Conservation (phyloP, 345 rosid species). For the Linum usitatissimum region DNA sequence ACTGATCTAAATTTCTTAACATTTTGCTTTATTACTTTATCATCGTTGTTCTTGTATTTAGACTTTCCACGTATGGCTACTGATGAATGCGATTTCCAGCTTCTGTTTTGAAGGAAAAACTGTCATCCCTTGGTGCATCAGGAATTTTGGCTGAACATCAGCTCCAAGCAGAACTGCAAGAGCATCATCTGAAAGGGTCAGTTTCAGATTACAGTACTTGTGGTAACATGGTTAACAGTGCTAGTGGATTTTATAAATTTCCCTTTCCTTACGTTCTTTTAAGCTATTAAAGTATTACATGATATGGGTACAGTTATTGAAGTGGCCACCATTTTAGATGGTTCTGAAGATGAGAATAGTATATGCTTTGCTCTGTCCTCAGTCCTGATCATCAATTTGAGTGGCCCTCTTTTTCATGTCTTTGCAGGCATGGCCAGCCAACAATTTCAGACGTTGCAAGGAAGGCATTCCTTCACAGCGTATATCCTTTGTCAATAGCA, state of each 20-base stretch:
- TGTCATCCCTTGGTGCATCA: conserved; percentile 80
- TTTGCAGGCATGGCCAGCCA: conserved; percentile 65
- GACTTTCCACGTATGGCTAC: conserved; percentile 3
- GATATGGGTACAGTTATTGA: not conserved
- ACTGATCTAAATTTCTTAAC: not conserved
- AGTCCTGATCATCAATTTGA: not conserved
- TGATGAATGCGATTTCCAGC: conserved; percentile 44
- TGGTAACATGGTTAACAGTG: not conserved
- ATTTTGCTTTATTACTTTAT: not conserved
- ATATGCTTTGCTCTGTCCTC: not conserved
- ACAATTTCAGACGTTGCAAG: conserved; percentile 90
- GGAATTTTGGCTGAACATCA: conserved; percentile 99
- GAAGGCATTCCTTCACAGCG: conserved; percentile 96
- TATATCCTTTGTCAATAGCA: conserved; percentile 27
- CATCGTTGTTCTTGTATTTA: not conserved
- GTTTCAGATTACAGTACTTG: conserved; percentile 13
- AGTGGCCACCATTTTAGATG: not conserved
- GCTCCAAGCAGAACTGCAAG: conserved; percentile 90
- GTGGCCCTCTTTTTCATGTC: conserved; percentile 11
- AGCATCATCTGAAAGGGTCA: conserved; percentile 82
- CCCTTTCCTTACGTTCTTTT: not conserved
- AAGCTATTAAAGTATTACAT: no score
- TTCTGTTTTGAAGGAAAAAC: conserved; percentile 86
- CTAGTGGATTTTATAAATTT: not conserved
- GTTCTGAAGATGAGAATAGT: not conserved